Evolutionary conservation across 2,329 filamentous ascomycete species (phyloP).

Genomic region (Clathrospora elynae): DNA sequence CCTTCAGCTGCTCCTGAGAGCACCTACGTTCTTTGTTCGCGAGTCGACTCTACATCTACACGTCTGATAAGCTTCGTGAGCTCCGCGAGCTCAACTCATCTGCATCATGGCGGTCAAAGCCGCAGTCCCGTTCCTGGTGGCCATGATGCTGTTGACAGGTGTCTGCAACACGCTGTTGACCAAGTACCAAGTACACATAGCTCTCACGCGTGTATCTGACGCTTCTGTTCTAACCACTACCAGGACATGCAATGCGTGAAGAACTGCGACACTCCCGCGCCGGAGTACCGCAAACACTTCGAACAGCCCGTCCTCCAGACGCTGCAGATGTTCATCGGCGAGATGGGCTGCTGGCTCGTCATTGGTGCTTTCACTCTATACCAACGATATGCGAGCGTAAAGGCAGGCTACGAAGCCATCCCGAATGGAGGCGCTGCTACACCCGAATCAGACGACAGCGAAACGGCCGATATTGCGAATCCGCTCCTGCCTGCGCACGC

Average conservation of each 20-base stretch:
- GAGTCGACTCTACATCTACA: slow-evolving; percentile 1
- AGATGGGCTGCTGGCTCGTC: slow-evolving; percentile 95
- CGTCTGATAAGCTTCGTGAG: slow-evolving; percentile 18
- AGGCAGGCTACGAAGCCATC: slow-evolving; percentile 70
- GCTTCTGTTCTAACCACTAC: slow-evolving; percentile 24
- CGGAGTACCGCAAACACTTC: slow-evolving; percentile 72
- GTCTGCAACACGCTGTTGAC: slow-evolving; percentile 97
- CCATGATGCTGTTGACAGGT: slow-evolving; percentile 94
- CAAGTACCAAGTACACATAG: slow-evolving; percentile 78
- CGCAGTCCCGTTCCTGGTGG: slow-evolving; percentile 82
- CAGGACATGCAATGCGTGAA: slow-evolving; percentile 96
- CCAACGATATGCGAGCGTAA: slow-evolving; percentile 58
- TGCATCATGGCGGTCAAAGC: slow-evolving; percentile 70
- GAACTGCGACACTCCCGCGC: slow-evolving; percentile 76
- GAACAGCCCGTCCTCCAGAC: slow-evolving; percentile 97
- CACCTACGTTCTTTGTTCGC: slow-evolving; percentile 18
- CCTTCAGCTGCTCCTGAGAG: slow-evolving; percentile 8
- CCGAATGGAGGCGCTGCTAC: slow-evolving; percentile 39
- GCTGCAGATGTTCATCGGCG: slow-evolving; percentile 95
- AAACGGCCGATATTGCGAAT: slow-evolving; percentile 57
- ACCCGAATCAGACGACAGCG: slow-evolving; percentile 53
- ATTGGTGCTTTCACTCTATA: slow-evolving; percentile 73
- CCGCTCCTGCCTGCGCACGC: slow-evolving; percentile 52
- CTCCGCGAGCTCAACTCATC: slow-evolving; percentile 22
- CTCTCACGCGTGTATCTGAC: neutral